Base-by-base conservation (phyloP, 352 stramenopile genomes). In the Phytophthora niederhauseri region DNA sequence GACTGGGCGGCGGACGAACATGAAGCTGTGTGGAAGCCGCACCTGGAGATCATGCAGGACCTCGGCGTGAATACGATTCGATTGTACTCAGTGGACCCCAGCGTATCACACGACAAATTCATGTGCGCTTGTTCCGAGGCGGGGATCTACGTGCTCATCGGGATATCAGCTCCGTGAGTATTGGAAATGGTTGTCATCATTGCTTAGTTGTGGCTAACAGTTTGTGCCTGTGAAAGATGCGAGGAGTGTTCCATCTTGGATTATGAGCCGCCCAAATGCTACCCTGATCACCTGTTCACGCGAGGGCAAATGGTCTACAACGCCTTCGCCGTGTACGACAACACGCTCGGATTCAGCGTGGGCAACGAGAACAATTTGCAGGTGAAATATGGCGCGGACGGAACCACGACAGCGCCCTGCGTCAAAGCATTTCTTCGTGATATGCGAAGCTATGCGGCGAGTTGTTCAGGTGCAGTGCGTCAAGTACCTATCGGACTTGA, bases 141-240 rank as follows among this genome's bases (percentile, higher is more conserved):
- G 8, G 85, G 85, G 0, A 95, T 95, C 62, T 95, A 95, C 70
- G 80, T 91, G 4, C 73, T 95, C 30, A 38, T 95, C 0, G 87
- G 84, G n/a, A 76, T 95, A 30, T 75, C 76, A 7, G 87, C 87
- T 7, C 73, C 84, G 76, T 78, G 24, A 62, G 70, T 70, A 15
- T 28, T 4, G 26, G 26, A 28, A 28, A 2, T 28, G 26, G 26
- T 28, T 28, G 26, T 4, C 4, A 28, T 28, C 26, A 28, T 4
- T 28, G 26, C 26, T 28, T 28, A 4, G 26, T 4, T 28, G 26
- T 28, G 26, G 26, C 26, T 28, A 4, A 28, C 26, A 28, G n/a
- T 28, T 28, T 28, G 26, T 28, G 4, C 4, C 4, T 28, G 26
- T 28, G 26, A 28, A 4, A 28, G 26, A 28, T 30, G 26, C 45